Percentiles rank a stretch among this genome's conserved stretches.
phyloP scores from a whole-genome alignment of 768 basidiomycete species.

The Pisolithus albus region DNA sequence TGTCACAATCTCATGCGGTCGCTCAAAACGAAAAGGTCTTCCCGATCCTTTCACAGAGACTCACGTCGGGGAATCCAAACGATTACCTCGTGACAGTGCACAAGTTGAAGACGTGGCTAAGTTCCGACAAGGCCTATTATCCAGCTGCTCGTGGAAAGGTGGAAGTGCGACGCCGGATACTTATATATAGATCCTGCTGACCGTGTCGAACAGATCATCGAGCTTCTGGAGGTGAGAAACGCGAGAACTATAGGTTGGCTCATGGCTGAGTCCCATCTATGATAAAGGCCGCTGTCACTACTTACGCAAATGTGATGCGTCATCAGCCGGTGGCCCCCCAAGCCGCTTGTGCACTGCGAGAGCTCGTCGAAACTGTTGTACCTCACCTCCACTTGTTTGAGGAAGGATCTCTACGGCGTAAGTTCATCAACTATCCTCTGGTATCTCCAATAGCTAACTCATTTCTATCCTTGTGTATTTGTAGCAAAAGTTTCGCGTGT shows the following conservation, averaged over 20 bases:
- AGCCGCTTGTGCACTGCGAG: conserved; percentile 7
- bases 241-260: conserved; percentile 13
- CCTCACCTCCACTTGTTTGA: conserved; percentile 17
- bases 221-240: conserved; percentile 39
- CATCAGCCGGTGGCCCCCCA: conserved; percentile 1
- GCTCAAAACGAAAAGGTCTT: conserved; percentile 34
- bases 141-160: conserved; percentile 43
- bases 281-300: conserved; percentile 18
- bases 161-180: conserved; percentile 5
- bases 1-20: background rate
- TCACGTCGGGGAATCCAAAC: conserved; percentile 23
- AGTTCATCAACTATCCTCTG: background rate
- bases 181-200: conserved; percentile 3
- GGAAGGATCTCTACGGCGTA: conserved; percentile 20
- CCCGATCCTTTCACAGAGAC: conserved; percentile 26
- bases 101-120: conserved; percentile 41
- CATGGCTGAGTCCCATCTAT: conserved; percentile 2
- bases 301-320: conserved; percentile 10
- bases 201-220: conserved; percentile 38
- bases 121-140: conserved; percentile 48
- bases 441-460: background rate
- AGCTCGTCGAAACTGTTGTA: conserved; percentile 14
- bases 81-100: conserved; percentile 18
- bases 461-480: background rate
- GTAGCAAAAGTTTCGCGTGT: conserved; percentile 18